phyloP scores from a whole-genome alignment of 306 rosid genomes.

The Acacia acuminata region DNA sequence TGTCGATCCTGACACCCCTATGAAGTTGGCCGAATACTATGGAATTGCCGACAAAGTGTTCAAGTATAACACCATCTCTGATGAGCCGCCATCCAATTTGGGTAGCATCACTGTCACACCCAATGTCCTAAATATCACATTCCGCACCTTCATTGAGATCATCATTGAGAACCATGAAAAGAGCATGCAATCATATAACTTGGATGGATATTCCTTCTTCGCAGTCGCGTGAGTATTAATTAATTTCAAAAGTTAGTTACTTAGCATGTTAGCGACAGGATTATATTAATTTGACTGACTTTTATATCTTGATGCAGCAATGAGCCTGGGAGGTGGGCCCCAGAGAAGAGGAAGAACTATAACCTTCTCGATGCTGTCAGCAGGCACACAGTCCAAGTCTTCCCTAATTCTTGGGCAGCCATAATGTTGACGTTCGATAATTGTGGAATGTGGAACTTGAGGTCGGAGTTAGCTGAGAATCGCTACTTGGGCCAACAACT shows the following conservation, averaged over 20 bases:
- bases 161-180: slow-evolving; percentile 58
- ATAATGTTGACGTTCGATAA: slow-evolving; percentile 21
- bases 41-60: slow-evolving; percentile 37
- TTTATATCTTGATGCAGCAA: slow-evolving; percentile 6
- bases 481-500: slow-evolving; percentile 25
- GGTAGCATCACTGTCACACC: slow-evolving; percentile 23
- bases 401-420: slow-evolving; percentile 34
- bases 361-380: slow-evolving; percentile 3
- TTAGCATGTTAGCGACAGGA: too few relatives aligned
- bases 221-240: slow-evolving; percentile 44
- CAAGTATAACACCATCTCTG: slow-evolving; percentile 37
- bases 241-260: too few relatives aligned
- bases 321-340: slow-evolving; percentile 59
- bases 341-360: slow-evolving; percentile 32
- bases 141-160: slow-evolving; percentile 50
- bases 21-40: not conserved
- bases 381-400: not conserved
- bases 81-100: slow-evolving; percentile 8
- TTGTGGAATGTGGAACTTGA: not conserved
- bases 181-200: slow-evolving; percentile 55
- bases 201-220: slow-evolving; percentile 52
- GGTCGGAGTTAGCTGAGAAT: not conserved
- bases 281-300: not conserved
- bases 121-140: slow-evolving; percentile 44
- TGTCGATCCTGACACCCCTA: not conserved